Conservation (phyloP, 441 rosid genomes). For the Croton laevigatus region DNA sequence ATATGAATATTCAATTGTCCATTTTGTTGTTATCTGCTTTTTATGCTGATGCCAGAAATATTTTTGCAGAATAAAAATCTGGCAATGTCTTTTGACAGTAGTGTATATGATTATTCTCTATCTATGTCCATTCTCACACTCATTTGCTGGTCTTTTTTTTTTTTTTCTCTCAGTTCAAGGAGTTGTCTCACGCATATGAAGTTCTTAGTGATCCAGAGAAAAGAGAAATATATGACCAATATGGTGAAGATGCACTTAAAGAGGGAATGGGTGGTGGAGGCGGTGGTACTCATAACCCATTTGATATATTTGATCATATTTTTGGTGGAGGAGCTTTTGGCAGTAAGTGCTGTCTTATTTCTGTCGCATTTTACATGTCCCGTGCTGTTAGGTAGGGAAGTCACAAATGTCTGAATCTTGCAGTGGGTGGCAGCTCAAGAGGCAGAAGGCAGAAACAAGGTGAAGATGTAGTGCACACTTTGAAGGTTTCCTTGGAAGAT, state of each 20-base stretch:
- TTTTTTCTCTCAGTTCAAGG: conserved; percentile 57
- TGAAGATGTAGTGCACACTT: conserved; percentile 65
- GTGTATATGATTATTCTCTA: not conserved
- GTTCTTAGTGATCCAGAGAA: conserved; percentile 84
- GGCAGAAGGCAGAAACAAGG: conserved; percentile 73
- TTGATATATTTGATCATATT: conserved; percentile 72
- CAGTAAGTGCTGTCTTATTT: conserved; percentile 32
- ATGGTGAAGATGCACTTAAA: conserved; percentile 90
- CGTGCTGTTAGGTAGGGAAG: not conserved
- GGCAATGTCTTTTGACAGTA: not conserved
- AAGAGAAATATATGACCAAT: conserved; percentile 79
- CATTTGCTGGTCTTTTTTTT: conserved; percentile 2
- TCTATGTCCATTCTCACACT: conserved; percentile 1
- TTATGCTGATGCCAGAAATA: not conserved
- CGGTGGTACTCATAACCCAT: conserved; percentile 65
- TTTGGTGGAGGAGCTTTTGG: conserved; percentile 69
- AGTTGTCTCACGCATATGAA: conserved; percentile 90
- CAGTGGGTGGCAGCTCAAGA: conserved; percentile 55
- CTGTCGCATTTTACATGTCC: not conserved
- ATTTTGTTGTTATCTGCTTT: not conserved
- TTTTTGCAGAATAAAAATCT: not conserved
- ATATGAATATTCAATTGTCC: not conserved
- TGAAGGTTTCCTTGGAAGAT: conserved; percentile 69
- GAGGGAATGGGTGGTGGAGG: conserved; percentile 76
- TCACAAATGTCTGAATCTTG: conserved; percentile 3